Conservation (phyloP, 768 basidiomycete species). For the Sistotremastrum niveocremeum region DNA sequence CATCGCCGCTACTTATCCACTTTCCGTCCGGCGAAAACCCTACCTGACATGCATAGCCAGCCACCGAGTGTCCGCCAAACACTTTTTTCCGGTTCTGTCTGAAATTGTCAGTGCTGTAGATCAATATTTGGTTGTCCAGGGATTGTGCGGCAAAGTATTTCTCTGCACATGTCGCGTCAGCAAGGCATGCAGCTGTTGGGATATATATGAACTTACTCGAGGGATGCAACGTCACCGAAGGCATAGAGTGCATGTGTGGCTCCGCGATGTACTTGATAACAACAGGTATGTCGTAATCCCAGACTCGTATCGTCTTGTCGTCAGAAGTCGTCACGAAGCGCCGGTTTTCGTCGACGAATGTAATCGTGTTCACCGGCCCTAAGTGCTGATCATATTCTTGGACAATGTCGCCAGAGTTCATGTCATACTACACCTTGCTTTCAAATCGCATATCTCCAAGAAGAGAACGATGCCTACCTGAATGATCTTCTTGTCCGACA, state of each 20-base stretch:
- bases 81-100: constrained; percentile 97
- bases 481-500: constrained; percentile 99
- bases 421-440: constrained; percentile 61
- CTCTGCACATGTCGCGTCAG: constrained; percentile 29
- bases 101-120: constrained; percentile 97
- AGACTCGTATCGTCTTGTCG: constrained; percentile 97
- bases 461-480: constrained; percentile 44
- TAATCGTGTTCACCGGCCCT: constrained; percentile 96
- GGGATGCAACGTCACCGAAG: constrained; percentile 90
- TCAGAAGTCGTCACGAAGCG: constrained; percentile 97
- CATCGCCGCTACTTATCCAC: constrained; percentile 96
- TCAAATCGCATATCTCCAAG: constrained; percentile 1
- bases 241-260: constrained; percentile 99
- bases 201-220: constrained; percentile 52
- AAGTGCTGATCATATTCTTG: constrained; percentile 99
- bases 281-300: constrained; percentile 99
- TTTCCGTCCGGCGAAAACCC: constrained; percentile 98
- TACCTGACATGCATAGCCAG: constrained; percentile 94
- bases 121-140: constrained; percentile 94
- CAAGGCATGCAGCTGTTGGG: not conserved
- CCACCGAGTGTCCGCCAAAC: constrained; percentile 92
- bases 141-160: constrained; percentile 98
- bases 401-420: constrained; percentile 85
- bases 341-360: constrained; percentile 96
- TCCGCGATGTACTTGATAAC: constrained; percentile 99